phyloP scores from a whole-genome alignment of 2,329 filamentous ascomycete genomes.

The Stagonosporopsis cucurbitacearum region DNA sequence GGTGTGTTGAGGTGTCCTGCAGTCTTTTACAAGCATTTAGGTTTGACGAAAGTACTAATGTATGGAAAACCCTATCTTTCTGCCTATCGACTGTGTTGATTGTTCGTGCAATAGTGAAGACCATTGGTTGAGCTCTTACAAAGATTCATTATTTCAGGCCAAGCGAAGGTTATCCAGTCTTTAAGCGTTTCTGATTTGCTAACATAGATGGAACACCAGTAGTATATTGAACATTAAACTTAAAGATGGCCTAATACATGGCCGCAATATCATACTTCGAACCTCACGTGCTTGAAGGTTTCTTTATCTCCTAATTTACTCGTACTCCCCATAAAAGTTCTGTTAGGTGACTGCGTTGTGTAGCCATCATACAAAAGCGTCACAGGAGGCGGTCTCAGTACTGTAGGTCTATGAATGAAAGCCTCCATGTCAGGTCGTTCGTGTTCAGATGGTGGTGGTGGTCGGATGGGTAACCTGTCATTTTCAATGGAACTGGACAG shows the following conservation, averaged over 20 bases:
- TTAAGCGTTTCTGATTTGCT: too few relatives aligned
- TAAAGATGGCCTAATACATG: not conserved
- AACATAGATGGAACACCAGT: not conserved
- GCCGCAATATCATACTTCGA: not conserved
- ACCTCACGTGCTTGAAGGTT: not conserved
- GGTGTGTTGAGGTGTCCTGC: not conserved
- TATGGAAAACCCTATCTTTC: too few relatives aligned
- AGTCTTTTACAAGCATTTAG: too few relatives aligned
- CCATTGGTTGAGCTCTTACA: too few relatives aligned
- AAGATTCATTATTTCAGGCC: too few relatives aligned
- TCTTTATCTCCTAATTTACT: not conserved
- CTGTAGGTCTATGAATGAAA: conserved; percentile 19
- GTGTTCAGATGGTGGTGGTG: conserved; percentile 28
- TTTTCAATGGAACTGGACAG: conserved; percentile 6
- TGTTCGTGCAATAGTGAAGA: too few relatives aligned
- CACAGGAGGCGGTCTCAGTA: conserved; percentile 16
- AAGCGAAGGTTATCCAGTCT: too few relatives aligned
- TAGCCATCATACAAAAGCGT: not conserved
- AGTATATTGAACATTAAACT: not conserved
- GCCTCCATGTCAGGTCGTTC: conserved; percentile 32
- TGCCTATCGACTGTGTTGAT: too few relatives aligned
- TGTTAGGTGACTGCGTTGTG: not conserved
- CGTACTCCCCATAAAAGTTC: too few relatives aligned
- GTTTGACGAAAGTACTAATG: too few relatives aligned
- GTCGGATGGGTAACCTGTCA: conserved; percentile 20